Conservation (phyloP, 2,329 filamentous ascomycete genomes). For the Venturia asperata region DNA sequence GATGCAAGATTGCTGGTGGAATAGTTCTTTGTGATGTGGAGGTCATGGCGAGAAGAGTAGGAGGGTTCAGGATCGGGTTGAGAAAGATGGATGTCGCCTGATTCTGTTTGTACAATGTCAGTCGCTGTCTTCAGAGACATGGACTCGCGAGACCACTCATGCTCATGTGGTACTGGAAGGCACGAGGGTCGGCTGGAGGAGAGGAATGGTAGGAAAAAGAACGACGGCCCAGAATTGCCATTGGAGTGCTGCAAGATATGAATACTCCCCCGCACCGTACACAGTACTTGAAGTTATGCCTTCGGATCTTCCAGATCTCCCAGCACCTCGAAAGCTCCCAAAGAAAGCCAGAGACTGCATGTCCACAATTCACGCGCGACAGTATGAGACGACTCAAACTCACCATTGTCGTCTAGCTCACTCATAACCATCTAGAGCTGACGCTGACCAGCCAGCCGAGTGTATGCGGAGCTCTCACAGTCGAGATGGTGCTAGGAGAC, state of each 20-base stretch:
- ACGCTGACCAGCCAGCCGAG: conserved; percentile 14
- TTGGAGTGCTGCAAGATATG: neutral
- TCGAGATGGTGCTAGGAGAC: neutral
- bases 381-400: conserved; percentile 18
- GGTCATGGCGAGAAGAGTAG: conserved; percentile 49
- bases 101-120: neutral
- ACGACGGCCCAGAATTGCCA: neutral
- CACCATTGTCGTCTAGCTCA: conserved; percentile 36
- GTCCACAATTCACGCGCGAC: neutral
- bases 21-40: conserved; percentile 41
- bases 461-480: conserved; percentile 7
- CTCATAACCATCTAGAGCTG: conserved; percentile 35
- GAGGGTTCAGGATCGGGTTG: conserved; percentile 17
- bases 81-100: conserved; percentile 15
- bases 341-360: neutral
- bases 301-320: neutral
- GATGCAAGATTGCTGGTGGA: conserved; percentile 43
- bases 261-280: neutral
- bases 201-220: neutral
- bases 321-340: neutral
- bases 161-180: neutral
- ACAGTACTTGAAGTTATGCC: too few relatives aligned
- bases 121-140: conserved; percentile 11
- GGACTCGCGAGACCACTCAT: neutral
- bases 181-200: neutral